Evolutionary conservation across 2,329 filamentous ascomycete genomes (phyloP).

Genomic region (Botrytis cinerea): DNA sequence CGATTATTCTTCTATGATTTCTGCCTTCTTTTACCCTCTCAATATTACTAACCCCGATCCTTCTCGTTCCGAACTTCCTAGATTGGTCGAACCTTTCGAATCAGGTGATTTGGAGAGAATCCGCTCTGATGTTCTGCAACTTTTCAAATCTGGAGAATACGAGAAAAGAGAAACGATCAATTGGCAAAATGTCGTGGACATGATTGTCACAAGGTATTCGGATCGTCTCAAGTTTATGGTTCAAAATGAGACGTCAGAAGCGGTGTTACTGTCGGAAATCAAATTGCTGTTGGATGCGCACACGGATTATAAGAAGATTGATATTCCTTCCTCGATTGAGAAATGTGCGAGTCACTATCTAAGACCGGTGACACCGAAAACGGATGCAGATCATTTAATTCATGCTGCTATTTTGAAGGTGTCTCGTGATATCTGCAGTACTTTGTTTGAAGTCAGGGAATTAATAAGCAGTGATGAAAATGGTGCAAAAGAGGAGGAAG

Average conservation of each 20-base stretch:
- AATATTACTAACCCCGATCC: conserved; percentile 39
- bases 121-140: conserved; percentile 47
- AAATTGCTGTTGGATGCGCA: conserved; percentile 47
- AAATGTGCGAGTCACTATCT: conserved; percentile 53
- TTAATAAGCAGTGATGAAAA: conserved; percentile 22
- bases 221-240: conserved; percentile 49
- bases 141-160: conserved; percentile 42
- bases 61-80: conserved; percentile 31
- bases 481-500: not conserved
- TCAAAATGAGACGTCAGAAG: conserved; percentile 10
- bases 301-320: conserved; percentile 47
- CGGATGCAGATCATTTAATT: conserved; percentile 49
- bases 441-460: conserved; percentile 33
- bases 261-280: conserved; percentile 44
- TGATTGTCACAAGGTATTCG: conserved; percentile 64
- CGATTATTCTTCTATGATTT: conserved; percentile 40
- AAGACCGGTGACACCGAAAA: conserved; percentile 41
- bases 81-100: conserved; percentile 27
- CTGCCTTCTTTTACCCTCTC: conserved; percentile 37
- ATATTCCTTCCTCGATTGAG: conserved; percentile 45
- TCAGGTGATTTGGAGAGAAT: conserved; percentile 41
- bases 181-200: conserved; percentile 69
- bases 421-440: conserved; percentile 46
- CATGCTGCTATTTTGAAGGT: conserved; percentile 47
- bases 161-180: conserved; percentile 31